Evolutionary conservation across 2,329 filamentous ascomycete species (phyloP), one percentile per base, ranked within the genome.

Genomic region (Talaromyces atroroseus): DNA sequence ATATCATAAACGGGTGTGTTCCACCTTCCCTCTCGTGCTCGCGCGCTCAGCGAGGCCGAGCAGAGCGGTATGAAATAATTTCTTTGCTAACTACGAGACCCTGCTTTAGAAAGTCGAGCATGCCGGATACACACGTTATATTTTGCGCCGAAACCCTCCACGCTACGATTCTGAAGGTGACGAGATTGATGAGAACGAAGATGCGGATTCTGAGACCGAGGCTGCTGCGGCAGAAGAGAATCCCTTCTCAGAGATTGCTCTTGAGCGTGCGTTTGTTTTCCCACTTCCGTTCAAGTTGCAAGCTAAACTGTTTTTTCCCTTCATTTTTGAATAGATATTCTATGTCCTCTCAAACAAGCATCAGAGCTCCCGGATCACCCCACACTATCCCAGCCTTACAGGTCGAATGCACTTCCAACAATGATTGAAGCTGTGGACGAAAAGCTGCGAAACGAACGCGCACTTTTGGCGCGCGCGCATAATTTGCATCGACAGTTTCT

Each of bases 121-220:
- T 66, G 83, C 82, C 44, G 84, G 84, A 48, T 85, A 85, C 67
- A 74, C 77, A 44, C 77, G 84, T 63, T 76, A 80, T 65, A 84
- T 85, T 52, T 74, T 86, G 49, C 75, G 78, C 61, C 77, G 74
- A 42, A 86, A 85, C 58, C 83, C 84, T 5, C 74, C 76, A 52
- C 78, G 80, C 60, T 83, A 81, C 67, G 83, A 87, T 64, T 80
- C 80, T n/a, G 82, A 86, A 65, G 84, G 84, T 54, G 82, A 84
- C 60, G 78, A 85, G 59, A 74, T 85, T 49, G 81, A 83, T 36
- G 76, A 78, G 21, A 46, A 54, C 26, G 78, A 80, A 57, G 81
- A 83, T 65, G 79, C 79, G 63, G 79, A 82, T 62, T 78, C 80
- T 50, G 80, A 82, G 56, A 80, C 79, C n/a, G 80, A 82, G 63